Evolutionary conservation across 257 asterid species (phyloP), one percentile per base, ranked within the genome.

Genomic region (Solanum rostratum): DNA sequence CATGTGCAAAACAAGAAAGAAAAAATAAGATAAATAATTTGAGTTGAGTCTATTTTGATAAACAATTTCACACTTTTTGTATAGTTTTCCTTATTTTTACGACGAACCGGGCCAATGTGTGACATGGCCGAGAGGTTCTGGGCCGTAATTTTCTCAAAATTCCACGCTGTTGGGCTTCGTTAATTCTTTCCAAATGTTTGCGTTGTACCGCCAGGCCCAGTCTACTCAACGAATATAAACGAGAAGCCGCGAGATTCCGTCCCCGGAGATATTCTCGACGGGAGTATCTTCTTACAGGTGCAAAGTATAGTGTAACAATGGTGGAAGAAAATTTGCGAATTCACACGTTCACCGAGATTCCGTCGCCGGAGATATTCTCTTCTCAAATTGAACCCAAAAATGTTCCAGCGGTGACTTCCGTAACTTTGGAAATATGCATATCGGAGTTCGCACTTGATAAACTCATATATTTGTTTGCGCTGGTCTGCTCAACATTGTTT

Each of bases 361-460:
- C 97, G 18, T 89, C 97, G 69, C 89, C 94, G 3, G 92, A 93
- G 81, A 93, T 93, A 33, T 97, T 97, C 76, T 70, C 85, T 86
- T 88, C 92, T 81, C 90, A 85, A 84, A 94, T 97, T 88, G 99
- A 95, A 82, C 86, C 88, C 18, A 90, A 84, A 68, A 93, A 93
- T 74, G 90, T 92, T 53, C 97, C 99, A 49, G 93, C 92, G 57
- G 99, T 94, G 86, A 88, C 33, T 15, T 37, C 37, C 49, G 79
- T 79, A 10, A 33, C 63, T 19, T 6, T 46, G 59, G 62, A 68
- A 15, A 53, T 5, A 46, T 45, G 69, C 76, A 10, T 10, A 59
- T 27, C 39, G 39, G 39, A 33, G 39, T 33, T 33, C 20, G 6
- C n/a, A 39, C 14, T 37, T 55, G 39, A 41, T 22, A 15, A 59